phyloP scores from a whole-genome alignment of 202 grass and related monocot genomes.

The Thinopyrum obtusiflorum region DNA sequence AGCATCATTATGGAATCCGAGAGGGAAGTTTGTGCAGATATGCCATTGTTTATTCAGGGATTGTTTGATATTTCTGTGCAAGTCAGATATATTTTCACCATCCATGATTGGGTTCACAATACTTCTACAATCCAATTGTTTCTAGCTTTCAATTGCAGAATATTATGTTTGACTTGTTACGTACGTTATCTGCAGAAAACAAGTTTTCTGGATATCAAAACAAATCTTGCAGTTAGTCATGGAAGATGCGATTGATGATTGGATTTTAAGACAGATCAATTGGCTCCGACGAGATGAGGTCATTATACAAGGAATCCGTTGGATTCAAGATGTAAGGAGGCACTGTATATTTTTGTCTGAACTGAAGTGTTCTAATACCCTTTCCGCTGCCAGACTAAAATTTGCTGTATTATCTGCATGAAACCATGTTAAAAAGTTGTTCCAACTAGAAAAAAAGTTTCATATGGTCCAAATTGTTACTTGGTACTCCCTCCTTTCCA shows the following conservation, averaged over 20 bases:
- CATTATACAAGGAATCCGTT: slow-evolving; percentile 70
- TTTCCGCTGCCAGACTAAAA: slow-evolving; percentile 9
- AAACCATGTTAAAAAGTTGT: slow-evolving; percentile 29
- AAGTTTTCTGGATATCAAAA: slow-evolving; percentile 98
- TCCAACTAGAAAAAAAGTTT: not conserved
- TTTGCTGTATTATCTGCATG: not conserved
- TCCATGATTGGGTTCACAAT: slow-evolving; percentile 7
- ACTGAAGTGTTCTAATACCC: not conserved
- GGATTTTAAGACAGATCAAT: slow-evolving; percentile 93
- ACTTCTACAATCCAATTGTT: not conserved
- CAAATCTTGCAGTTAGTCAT: slow-evolving; percentile 95
- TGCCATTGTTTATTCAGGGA: slow-evolving; percentile 1
- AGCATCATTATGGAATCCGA: not conserved
- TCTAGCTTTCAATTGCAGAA: slow-evolving; percentile 23
- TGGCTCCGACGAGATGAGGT: slow-evolving; percentile 76
- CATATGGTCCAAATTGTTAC: slow-evolving; percentile 25
- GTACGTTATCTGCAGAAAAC: slow-evolving; percentile 58
- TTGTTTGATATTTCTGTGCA: slow-evolving; percentile 14
- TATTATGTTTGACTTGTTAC: slow-evolving; percentile 17
- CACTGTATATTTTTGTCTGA: not conserved
- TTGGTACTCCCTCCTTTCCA: not conserved
- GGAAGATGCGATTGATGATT: slow-evolving; percentile 99
- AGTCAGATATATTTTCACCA: slow-evolving; percentile 22
- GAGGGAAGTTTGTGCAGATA: not conserved
- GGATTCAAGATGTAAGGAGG: slow-evolving; percentile 91